A percentile compares a stretch with the other conserved stretches of the same genome.
These are phyloP conservation scores for Claviceps sp. DNA, from an alignment of 2,329 filamentous ascomycete species.

Conservation along the genomic window DNA sequence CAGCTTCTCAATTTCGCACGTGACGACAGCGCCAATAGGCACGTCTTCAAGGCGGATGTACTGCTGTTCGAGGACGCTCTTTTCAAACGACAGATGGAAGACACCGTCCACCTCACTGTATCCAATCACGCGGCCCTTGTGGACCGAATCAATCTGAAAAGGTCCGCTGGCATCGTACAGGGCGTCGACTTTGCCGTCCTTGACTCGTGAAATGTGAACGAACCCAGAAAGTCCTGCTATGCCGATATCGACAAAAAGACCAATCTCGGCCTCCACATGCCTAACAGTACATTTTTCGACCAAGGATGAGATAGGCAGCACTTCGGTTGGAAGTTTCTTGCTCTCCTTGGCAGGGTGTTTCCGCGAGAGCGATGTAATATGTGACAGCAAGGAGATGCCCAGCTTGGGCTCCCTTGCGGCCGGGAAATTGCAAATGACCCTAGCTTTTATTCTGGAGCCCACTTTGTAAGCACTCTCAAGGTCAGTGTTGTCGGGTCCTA, in stretches of 20 bases:
- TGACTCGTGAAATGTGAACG: conserved; percentile 85
- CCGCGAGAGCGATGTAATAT: conserved; percentile 52
- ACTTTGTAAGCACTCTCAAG: conserved; percentile 68
- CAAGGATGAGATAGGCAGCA: conserved; percentile 58
- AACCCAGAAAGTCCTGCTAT: conserved; percentile 59
- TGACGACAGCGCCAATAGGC: conserved; percentile 64
- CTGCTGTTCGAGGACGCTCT: conserved; percentile 68
- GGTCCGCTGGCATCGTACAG: conserved; percentile 64
- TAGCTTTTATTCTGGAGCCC: conserved; percentile 70
- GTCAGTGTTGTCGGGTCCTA: conserved; percentile 53
- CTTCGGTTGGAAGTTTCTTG: conserved; percentile 38
- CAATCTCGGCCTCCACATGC: conserved; percentile 66
- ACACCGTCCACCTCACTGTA: conserved; percentile 81
- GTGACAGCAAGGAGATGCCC: conserved; percentile 78
- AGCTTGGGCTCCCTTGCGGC: conserved; percentile 67
- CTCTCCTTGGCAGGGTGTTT: conserved; percentile 25
- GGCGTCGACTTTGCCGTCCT: conserved; percentile 78
- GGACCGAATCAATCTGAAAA: conserved; percentile 64
- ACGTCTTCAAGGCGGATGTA: conserved; percentile 91
- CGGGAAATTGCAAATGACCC: conserved; percentile 81
- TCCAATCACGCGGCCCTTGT: conserved; percentile 70
- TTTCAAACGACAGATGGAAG: conserved; percentile 74
- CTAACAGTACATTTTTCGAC: conserved; percentile 67
- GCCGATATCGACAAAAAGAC: conserved; percentile 65
- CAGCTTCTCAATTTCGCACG: conserved; percentile 74